Evolutionary conservation across 148 eudicot genomes (phyloP).

Genomic region (Spergularia marina): DNA sequence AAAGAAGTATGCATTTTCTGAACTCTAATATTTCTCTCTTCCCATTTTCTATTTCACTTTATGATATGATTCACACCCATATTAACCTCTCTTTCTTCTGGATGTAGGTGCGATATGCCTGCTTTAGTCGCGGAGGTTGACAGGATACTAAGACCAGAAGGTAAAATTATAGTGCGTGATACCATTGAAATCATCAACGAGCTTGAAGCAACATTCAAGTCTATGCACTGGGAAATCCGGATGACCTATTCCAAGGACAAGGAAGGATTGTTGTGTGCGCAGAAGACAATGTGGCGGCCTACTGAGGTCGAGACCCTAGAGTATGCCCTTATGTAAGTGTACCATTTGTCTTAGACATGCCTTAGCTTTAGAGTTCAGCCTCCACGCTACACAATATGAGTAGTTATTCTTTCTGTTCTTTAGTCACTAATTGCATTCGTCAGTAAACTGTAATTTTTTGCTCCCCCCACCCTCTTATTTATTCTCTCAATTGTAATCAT

Average conservation of each 20-base stretch:
- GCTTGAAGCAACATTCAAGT: slow-evolving; percentile 44
- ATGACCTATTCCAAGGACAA: slow-evolving; percentile 57
- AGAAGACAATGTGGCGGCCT: slow-evolving; percentile 69
- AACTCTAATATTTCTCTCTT: background rate
- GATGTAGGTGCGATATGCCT: slow-evolving; percentile 50
- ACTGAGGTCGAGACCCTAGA: slow-evolving; percentile 42
- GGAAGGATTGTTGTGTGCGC: slow-evolving; percentile 58
- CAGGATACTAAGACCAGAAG: slow-evolving; percentile 59
- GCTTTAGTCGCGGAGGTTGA: slow-evolving; percentile 58
- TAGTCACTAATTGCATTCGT: slow-evolving; percentile 19
- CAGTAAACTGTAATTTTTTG: slow-evolving; percentile 24
- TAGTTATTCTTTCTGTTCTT: slow-evolving; percentile 27
- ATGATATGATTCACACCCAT: background rate
- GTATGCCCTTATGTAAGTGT: slow-evolving; percentile 40
- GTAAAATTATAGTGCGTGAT: slow-evolving; percentile 60
- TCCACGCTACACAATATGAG: background rate
- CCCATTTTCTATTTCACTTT: background rate
- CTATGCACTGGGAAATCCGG: slow-evolving; percentile 57
- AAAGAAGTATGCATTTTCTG: slow-evolving; percentile 36
- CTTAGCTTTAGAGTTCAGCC: background rate
- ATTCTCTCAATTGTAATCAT: slow-evolving; percentile 9
- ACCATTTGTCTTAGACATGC: background rate
- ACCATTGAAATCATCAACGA: slow-evolving; percentile 45
- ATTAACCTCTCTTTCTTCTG: background rate
- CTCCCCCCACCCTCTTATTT: background rate